phyloP scores from a whole-genome alignment of 306 rosid genomes.

The Herpetospermum pedunculosum region DNA sequence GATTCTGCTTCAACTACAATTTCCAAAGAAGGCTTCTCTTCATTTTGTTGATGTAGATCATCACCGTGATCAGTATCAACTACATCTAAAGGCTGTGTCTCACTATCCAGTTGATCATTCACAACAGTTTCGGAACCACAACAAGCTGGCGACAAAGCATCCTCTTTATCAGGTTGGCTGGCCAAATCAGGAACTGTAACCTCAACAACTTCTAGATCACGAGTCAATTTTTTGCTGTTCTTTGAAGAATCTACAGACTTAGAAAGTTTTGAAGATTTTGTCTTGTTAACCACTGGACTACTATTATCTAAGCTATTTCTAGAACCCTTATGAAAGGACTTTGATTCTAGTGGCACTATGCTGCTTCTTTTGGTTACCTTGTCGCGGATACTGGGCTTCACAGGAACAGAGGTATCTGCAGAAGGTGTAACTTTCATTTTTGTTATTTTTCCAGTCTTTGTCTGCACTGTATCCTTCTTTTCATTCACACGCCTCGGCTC shows the following conservation, averaged over 20 bases:
- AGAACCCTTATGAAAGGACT: constrained; percentile 84
- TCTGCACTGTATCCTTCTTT: constrained; percentile 35
- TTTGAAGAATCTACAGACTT: constrained; percentile 33
- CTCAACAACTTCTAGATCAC: constrained; percentile 36
- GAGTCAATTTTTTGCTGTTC: constrained; percentile 31
- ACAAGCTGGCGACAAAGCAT: constrained; percentile 20
- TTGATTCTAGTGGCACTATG: constrained; percentile 87
- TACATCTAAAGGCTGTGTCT: constrained; percentile 30
- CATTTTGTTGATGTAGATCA: constrained; percentile 24
- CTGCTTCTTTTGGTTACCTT: constrained; percentile 83
- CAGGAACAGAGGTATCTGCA: constrained; percentile 37
- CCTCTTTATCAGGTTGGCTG: constrained; percentile 42
- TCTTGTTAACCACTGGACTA: constrained; percentile 39
- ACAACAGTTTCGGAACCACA: constrained; percentile 31
- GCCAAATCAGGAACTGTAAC: constrained; percentile 37
- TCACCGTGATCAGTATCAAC: constrained; percentile 24
- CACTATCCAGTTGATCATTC: constrained; percentile 30
- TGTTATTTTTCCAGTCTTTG: constrained; percentile 38
- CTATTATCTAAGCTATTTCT: constrained; percentile 31
- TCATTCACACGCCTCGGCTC: constrained; percentile 39
- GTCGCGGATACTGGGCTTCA: constrained; percentile 39
- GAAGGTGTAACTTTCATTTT: constrained; percentile 40
- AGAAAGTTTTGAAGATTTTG: constrained; percentile 37
- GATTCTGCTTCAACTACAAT: constrained; percentile 58
- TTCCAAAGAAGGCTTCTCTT: constrained; percentile 36